phyloP scores from a whole-genome alignment of 2,329 filamentous ascomycete species.

The Colletotrichum graminicola region DNA sequence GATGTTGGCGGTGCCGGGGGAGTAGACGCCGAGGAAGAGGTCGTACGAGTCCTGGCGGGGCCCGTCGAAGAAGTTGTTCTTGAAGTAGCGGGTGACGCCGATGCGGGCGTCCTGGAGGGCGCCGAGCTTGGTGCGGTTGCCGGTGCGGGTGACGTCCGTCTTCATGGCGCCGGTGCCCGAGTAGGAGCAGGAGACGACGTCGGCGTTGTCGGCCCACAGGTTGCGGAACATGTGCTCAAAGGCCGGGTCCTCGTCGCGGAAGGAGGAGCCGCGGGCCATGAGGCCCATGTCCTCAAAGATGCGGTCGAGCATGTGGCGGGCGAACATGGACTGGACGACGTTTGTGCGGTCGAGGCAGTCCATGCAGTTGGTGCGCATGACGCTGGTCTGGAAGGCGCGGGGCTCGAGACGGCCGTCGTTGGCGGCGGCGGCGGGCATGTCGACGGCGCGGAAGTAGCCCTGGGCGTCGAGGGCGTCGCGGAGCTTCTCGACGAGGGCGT shows the following conservation, averaged over 20 bases:
- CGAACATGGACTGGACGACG: slow-evolving; percentile 97
- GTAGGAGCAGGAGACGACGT: slow-evolving; percentile 92
- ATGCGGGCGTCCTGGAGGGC: slow-evolving; percentile 89
- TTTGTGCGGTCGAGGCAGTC: slow-evolving; percentile 98
- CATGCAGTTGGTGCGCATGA: slow-evolving; percentile 99
- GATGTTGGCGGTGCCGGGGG: slow-evolving; percentile 78
- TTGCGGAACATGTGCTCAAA: slow-evolving; percentile 97
- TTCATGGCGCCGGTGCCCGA: slow-evolving; percentile 97
- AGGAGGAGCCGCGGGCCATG: slow-evolving; percentile 79
- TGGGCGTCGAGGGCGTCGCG: slow-evolving; percentile 81
- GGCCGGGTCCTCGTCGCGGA: slow-evolving; percentile 78
- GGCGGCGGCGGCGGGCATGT: slow-evolving; percentile 78
- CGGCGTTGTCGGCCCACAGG: slow-evolving; percentile 98
- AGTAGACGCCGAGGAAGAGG: slow-evolving; percentile 89
- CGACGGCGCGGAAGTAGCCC: slow-evolving; percentile 92
- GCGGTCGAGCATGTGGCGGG: slow-evolving; percentile 86
- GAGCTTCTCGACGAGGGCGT: slow-evolving; percentile 86
- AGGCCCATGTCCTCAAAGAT: slow-evolving; percentile 89
- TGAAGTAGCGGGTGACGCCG: slow-evolving; percentile 87
- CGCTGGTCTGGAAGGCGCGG: slow-evolving; percentile 84
- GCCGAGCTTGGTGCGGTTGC: slow-evolving; percentile 86
- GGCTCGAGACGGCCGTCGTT: slow-evolving; percentile 82
- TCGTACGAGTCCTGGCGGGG: slow-evolving; percentile 96
- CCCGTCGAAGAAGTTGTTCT: slow-evolving; percentile 95
- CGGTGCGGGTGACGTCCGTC: slow-evolving; percentile 97